These are phyloP conservation scores for Telfairia occidentalis DNA, from an alignment of 331 rosid genomes.

Conservation along the genomic window DNA sequence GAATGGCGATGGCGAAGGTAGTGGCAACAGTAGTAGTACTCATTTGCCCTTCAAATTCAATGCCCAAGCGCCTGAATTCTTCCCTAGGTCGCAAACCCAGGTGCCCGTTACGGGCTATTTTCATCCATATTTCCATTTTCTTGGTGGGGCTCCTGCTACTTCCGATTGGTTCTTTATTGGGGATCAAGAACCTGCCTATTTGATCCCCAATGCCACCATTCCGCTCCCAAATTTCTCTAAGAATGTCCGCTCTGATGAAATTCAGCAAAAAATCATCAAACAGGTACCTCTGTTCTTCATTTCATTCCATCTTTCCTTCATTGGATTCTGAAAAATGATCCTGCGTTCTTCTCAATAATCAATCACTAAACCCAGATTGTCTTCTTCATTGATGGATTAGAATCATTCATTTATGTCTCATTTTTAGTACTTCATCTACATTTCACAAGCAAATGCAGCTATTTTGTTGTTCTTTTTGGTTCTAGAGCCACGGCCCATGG, in stretches of 20 bases:
- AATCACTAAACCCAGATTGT: neutral
- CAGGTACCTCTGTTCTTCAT: constrained; percentile 38
- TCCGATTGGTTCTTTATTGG: constrained; percentile 70
- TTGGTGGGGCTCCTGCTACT: constrained; percentile 40
- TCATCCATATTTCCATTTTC: constrained; percentile 63
- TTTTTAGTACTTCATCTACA: neutral
- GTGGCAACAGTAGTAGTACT: neutral
- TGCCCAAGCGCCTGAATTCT: constrained; percentile 91
- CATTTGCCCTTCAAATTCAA: constrained; percentile 53
- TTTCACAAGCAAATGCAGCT: neutral
- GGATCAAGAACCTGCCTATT: constrained; percentile 48
- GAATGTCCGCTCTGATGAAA: constrained; percentile 44
- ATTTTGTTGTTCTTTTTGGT: neutral
- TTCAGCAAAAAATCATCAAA: constrained; percentile 67
- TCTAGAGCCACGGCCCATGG: neutral
- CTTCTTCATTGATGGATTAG: neutral
- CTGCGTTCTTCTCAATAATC: neutral
- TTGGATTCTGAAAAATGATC: neutral
- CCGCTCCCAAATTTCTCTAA: constrained; percentile 36
- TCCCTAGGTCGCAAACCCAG: constrained; percentile 69
- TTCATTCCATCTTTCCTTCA: neutral
- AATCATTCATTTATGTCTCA: neutral
- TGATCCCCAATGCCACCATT: constrained; percentile 32
- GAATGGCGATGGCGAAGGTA: neutral
- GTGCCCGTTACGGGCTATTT: constrained; percentile 58